Percentiles rank a stretch among this genome's conserved stretches.
These are phyloP conservation scores for California macrophylla DNA, from an alignment of 441 rosid genomes.

Conservation along the genomic window DNA sequence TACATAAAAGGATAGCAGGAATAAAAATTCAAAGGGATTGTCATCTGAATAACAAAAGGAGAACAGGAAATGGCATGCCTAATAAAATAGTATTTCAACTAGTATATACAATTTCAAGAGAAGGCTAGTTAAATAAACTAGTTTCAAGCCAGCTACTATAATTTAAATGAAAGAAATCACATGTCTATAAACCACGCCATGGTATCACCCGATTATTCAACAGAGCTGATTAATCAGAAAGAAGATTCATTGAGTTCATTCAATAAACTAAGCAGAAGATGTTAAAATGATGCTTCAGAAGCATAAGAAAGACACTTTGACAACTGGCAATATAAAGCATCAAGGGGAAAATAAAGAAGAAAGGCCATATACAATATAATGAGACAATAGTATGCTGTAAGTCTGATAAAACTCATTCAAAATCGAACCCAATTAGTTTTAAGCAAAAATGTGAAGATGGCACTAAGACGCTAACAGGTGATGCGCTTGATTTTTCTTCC, in stretches of 20 bases:
- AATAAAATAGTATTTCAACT: background rate
- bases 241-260: background rate
- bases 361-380: too few relatives aligned
- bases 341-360: background rate
- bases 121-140: background rate
- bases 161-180: too few relatives aligned
- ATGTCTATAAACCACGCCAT: too few relatives aligned
- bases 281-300: background rate
- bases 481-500: background rate
- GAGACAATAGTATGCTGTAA: background rate
- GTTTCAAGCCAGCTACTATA: background rate
- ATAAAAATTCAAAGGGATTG: background rate
- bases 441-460: background rate
- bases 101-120: too few relatives aligned
- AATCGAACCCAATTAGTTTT: background rate
- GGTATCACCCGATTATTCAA: background rate
- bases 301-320: background rate
- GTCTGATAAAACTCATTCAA: background rate
- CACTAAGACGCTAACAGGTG: background rate
- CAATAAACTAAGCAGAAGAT: background rate
- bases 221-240: background rate
- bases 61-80: background rate
- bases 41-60: background rate
- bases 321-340: background rate
- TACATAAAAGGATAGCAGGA: background rate